phyloP scores from a whole-genome alignment of 495 filamentous ascomycete genomes.

The Aspergillus sclerotioniger region DNA sequence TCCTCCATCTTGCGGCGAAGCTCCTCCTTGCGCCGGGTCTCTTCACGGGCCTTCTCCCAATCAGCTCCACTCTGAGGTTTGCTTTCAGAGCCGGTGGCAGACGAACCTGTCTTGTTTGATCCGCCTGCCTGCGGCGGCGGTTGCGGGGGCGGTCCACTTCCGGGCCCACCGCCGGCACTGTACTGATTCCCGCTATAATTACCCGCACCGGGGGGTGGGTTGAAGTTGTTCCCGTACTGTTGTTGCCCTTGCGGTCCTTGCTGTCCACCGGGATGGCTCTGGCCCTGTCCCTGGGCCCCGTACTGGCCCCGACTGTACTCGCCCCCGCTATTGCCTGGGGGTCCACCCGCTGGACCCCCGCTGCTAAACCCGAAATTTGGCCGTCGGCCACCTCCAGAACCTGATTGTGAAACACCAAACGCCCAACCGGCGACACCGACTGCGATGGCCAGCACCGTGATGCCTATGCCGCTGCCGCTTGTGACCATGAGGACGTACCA shows the following conservation, averaged over 20 bases:
- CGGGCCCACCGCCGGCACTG: slow-evolving; percentile 3
- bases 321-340: not conserved
- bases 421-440: slow-evolving; percentile 78
- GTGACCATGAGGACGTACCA: slow-evolving; percentile 66
- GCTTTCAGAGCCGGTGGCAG: slow-evolving; percentile 16
- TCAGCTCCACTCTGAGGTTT: slow-evolving; percentile 19
- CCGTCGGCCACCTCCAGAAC: slow-evolving; percentile 25
- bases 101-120: slow-evolving; percentile 7
- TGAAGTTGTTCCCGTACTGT: not conserved
- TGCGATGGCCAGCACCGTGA: slow-evolving; percentile 58
- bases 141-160: not conserved
- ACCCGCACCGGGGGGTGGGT: slow-evolving; percentile 8
- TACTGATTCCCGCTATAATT: slow-evolving; percentile 41
- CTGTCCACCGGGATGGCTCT: slow-evolving; percentile 17
- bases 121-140: slow-evolving; percentile 1
- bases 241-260: slow-evolving; percentile 11
- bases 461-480: slow-evolving; percentile 59
- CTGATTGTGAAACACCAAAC: slow-evolving; percentile 63
- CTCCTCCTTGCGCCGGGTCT: slow-evolving; percentile 54
- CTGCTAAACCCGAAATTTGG: slow-evolving; percentile 9
- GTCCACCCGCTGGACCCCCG: slow-evolving; percentile 20
- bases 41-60: slow-evolving; percentile 58
- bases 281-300: slow-evolving; percentile 17
- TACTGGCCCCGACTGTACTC: not conserved
- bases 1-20: slow-evolving; percentile 62